Percentiles rank a stretch among this genome's conserved stretches.
Evolutionary conservation across 768 basidiomycete genomes (phyloP).

Genomic region (Mycena belliarum): DNA sequence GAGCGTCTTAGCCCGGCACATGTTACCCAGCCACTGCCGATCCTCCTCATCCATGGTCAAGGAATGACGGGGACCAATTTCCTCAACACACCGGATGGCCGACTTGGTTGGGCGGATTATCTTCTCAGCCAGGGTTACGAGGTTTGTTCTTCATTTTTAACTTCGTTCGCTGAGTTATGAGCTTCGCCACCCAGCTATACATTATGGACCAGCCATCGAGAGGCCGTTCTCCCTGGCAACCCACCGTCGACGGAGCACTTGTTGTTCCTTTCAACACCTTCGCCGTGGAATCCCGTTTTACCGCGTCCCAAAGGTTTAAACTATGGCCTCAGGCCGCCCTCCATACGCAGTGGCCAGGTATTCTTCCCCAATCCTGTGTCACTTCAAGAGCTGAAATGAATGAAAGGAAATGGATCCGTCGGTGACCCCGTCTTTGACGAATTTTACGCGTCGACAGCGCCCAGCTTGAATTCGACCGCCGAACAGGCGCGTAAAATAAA

Average conservation of each 20-base stretch:
- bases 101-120: slow-evolving; percentile 59
- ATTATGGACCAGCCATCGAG: slow-evolving; percentile 40
- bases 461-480: slow-evolving; percentile 24
- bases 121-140: slow-evolving; percentile 52
- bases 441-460: slow-evolving; percentile 33
- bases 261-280: slow-evolving; percentile 21
- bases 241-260: slow-evolving; percentile 31
- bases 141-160: too few relatives aligned
- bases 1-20: slow-evolving; percentile 47
- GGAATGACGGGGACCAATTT: slow-evolving; percentile 57
- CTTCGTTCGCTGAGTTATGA: too few relatives aligned
- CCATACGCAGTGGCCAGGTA: slow-evolving; percentile 13
- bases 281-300: slow-evolving; percentile 33
- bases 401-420: slow-evolving; percentile 25
- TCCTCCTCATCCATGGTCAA: slow-evolving; percentile 51
- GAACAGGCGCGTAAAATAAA: slow-evolving; percentile 30
- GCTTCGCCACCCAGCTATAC: slow-evolving; percentile 35
- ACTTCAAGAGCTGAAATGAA: neutral
- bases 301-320: slow-evolving; percentile 30
- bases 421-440: slow-evolving; percentile 35
- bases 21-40: slow-evolving; percentile 40
- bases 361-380: neutral
- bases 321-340: slow-evolving; percentile 39
- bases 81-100: slow-evolving; percentile 55
- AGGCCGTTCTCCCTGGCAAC: slow-evolving; percentile 38